Conservation (phyloP, 345 rosid genomes). For the Nephelium lappaceum region DNA sequence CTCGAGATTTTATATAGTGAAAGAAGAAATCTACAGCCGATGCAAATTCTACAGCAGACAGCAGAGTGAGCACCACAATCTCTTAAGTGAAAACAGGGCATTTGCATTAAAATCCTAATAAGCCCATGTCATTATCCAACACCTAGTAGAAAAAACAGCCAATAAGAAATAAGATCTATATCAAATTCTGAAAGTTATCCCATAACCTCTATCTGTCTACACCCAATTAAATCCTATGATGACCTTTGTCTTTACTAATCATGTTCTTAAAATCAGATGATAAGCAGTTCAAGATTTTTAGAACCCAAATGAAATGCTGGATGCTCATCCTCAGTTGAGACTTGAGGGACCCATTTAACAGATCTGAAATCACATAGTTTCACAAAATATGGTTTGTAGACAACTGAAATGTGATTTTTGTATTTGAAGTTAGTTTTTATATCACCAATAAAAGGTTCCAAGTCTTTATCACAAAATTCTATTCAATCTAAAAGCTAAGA, state of each 20-base stretch:
- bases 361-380: background rate
- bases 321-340: background rate
- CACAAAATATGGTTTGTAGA: background rate
- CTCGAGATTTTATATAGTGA: background rate
- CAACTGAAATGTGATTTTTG: background rate
- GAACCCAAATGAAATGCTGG: background rate
- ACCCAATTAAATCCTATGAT: background rate
- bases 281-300: background rate
- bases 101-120: background rate
- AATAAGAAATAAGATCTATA: constrained; percentile 2
- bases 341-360: background rate
- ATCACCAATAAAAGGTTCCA: background rate
- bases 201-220: background rate
- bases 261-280: background rate
- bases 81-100: constrained; percentile 2
- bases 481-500: background rate
- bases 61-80: background rate
- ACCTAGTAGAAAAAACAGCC: background rate
- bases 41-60: constrained; percentile 5
- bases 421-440: background rate
- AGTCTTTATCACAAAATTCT: background rate
- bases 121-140: background rate
- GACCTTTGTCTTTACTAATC: background rate
- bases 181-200: background rate
- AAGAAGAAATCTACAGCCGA: background rate